These are phyloP conservation scores for Gomphus sp. DNA, from an alignment of 1,284 basidiomycete species.

Conservation along the genomic window DNA sequence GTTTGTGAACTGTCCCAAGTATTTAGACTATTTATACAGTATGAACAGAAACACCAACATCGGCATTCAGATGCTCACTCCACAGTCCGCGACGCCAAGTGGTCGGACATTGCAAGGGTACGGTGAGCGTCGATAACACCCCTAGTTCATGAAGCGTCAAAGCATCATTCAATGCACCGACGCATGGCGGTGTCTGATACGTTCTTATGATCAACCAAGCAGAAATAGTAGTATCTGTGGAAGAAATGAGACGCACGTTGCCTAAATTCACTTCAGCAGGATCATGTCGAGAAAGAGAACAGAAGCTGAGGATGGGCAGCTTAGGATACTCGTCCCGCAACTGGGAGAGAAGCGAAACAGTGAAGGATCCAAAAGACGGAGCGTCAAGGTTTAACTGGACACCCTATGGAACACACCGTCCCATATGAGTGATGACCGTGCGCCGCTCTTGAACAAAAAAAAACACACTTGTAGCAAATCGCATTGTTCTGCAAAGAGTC, in stretches of 20 bases:
- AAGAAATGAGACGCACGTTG: constrained; percentile 29
- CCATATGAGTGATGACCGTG: background rate
- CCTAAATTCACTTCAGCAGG: constrained; percentile 27
- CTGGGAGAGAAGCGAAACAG: constrained; percentile 41
- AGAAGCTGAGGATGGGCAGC: constrained; percentile 42
- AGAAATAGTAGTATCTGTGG: constrained; percentile 3
- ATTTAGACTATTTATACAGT: background rate
- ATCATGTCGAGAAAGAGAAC: constrained; percentile 40
- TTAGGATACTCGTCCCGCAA: constrained; percentile 61
- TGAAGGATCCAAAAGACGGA: constrained; percentile 55
- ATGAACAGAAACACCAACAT: constrained; percentile 27
- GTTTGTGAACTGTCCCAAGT: constrained; percentile 27
- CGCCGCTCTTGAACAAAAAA: background rate
- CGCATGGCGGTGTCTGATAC: constrained; percentile 21
- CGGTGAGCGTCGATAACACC: constrained; percentile 42
- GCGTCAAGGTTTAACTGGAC: constrained; percentile 59
- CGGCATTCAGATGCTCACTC: constrained; percentile 28
- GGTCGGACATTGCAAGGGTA: constrained; percentile 46
- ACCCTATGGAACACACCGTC: constrained; percentile 39
- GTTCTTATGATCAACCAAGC: constrained; percentile 8
- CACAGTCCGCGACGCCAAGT: constrained; percentile 32
- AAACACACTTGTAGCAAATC: constrained; percentile 54
- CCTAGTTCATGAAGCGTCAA: constrained; percentile 43
- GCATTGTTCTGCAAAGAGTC: constrained; percentile 64
- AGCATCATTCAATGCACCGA: constrained; percentile 48